phyloP scores from a whole-genome alignment of 768 basidiomycete genomes.

The Trametopsis cervina region DNA sequence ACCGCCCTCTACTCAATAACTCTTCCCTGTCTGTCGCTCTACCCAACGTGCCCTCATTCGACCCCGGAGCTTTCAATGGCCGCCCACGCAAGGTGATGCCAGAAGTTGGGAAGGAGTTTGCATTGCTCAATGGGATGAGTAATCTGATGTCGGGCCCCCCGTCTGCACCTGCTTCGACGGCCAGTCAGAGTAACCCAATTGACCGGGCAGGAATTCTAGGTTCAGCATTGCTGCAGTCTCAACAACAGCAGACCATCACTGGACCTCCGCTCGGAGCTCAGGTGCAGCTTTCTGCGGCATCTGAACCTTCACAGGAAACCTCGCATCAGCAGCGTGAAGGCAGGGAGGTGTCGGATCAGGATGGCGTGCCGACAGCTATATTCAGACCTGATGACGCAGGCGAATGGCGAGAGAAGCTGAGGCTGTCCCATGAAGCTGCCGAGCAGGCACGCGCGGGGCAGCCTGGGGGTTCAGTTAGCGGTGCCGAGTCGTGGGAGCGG shows the following conservation, averaged over 20 bases:
- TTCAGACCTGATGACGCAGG: conserved; percentile 82
- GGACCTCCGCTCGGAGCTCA: conserved; percentile 18
- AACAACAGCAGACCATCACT: conserved; percentile 20
- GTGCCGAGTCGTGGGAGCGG: conserved; percentile 45
- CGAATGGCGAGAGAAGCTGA: conserved; percentile 80
- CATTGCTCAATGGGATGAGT: conserved; percentile 54
- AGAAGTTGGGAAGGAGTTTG: conserved; percentile 67
- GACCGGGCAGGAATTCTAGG: conserved; percentile 44
- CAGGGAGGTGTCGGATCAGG: conserved; percentile 38
- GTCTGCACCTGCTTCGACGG: conserved; percentile 40
- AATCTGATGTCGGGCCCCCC: conserved; percentile 45
- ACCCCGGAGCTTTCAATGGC: conserved; percentile 67
- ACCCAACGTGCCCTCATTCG: conserved; percentile 69
- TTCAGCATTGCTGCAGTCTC: conserved; percentile 35
- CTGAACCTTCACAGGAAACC: conserved; percentile 18
- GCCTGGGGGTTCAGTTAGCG: conserved; percentile 26
- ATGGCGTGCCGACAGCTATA: conserved; percentile 64
- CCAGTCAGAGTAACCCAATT: conserved; percentile 33
- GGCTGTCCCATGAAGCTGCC: conserved; percentile 55
- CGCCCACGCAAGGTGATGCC: conserved; percentile 78
- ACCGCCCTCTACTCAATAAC: conserved; percentile 70
- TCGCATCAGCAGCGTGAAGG: conserved; percentile 24
- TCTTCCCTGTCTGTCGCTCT: conserved; percentile 55
- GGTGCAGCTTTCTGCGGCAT: conserved; percentile 21
- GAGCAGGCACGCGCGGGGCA: conserved; percentile 41